Evolutionary conservation across 2,329 filamentous ascomycete genomes (phyloP).

Genomic region (Stagonosporopsis cucurbitacearum): DNA sequence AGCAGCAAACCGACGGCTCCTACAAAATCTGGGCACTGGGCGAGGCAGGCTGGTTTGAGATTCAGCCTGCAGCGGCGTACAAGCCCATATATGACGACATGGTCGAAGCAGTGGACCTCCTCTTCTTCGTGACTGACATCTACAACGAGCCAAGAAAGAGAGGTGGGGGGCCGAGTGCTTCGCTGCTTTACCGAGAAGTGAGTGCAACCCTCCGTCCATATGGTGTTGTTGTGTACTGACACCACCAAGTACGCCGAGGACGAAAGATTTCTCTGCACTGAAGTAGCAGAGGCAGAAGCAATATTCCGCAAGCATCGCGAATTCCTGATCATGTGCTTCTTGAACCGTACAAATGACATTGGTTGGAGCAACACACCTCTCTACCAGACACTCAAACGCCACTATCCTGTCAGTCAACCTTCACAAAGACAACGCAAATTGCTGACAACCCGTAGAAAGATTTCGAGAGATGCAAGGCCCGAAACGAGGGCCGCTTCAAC

Average conservation of each 20-base stretch:
- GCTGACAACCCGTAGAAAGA: constrained; percentile 33
- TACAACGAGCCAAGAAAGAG: constrained; percentile 56
- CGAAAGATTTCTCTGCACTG: constrained; percentile 35
- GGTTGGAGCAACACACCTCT: constrained; percentile 54
- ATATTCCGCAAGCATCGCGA: constrained; percentile 47
- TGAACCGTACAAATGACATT: constrained; percentile 53
- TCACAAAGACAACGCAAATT: neutral
- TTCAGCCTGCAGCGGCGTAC: constrained; percentile 67
- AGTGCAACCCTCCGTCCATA: constrained; percentile 17
- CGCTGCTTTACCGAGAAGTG: constrained; percentile 50
- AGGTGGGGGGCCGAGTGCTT: constrained; percentile 47
- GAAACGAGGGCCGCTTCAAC: constrained; percentile 37
- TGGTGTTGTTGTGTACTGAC: constrained; percentile 13
- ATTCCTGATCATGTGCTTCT: constrained; percentile 56
- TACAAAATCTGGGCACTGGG: constrained; percentile 71
- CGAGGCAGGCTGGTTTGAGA: constrained; percentile 71
- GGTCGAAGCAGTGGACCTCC: constrained; percentile 67
- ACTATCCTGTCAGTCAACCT: constrained; percentile 43
- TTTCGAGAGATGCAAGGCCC: constrained; percentile 41
- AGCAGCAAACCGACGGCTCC: constrained; percentile 61
- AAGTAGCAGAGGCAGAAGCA: constrained; percentile 31
- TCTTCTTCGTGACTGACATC: constrained; percentile 67
- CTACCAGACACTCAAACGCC: constrained; percentile 49
- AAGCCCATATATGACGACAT: constrained; percentile 63
- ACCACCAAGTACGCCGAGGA: constrained; percentile 46